phyloP scores from a whole-genome alignment of 768 basidiomycete species.

The Auriscalpium orientale region DNA sequence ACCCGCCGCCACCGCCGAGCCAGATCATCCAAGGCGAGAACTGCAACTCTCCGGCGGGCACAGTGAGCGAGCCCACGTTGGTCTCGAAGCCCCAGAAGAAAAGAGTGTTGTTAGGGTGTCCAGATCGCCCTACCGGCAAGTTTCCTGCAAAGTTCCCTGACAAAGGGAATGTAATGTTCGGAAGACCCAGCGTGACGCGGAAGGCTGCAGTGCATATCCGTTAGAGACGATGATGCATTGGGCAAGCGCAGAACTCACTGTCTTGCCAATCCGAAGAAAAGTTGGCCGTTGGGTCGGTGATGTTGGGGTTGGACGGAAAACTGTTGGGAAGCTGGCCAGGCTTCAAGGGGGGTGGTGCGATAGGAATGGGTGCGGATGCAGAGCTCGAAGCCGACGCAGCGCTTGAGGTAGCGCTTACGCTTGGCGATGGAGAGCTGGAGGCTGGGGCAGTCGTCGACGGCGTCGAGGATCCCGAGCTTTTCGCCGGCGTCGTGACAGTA shows the following conservation, averaged over 20 bases:
- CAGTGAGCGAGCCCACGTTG: slow-evolving; percentile 29
- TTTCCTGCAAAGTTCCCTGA: slow-evolving; percentile 31
- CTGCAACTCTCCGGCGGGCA: slow-evolving; percentile 14
- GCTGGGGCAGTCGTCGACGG: neutral
- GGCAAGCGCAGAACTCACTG: neutral
- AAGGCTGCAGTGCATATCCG: slow-evolving; percentile 20
- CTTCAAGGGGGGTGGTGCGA: neutral
- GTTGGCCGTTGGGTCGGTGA: neutral
- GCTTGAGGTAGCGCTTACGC: neutral
- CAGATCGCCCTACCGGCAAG: slow-evolving; percentile 23
- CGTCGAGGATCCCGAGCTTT: neutral
- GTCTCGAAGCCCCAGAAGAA: slow-evolving; percentile 36
- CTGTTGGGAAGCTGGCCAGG: slow-evolving; percentile 4
- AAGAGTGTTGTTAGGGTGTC: slow-evolving; percentile 29
- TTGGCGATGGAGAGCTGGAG: neutral
- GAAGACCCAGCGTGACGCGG: slow-evolving; percentile 27
- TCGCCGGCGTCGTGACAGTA: neutral
- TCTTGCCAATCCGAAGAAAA: slow-evolving; percentile 7
- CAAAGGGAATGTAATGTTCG: slow-evolving; percentile 26
- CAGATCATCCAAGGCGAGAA: slow-evolving; percentile 31
- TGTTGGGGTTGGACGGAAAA: slow-evolving; percentile 1
- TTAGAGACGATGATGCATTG: too few species aligned
- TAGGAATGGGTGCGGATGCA: neutral
- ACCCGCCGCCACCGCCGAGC: slow-evolving; percentile 29
- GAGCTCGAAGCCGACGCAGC: neutral